Conservation (phyloP, 106 monocot genomes). For the Cymbidium sinense region DNA sequence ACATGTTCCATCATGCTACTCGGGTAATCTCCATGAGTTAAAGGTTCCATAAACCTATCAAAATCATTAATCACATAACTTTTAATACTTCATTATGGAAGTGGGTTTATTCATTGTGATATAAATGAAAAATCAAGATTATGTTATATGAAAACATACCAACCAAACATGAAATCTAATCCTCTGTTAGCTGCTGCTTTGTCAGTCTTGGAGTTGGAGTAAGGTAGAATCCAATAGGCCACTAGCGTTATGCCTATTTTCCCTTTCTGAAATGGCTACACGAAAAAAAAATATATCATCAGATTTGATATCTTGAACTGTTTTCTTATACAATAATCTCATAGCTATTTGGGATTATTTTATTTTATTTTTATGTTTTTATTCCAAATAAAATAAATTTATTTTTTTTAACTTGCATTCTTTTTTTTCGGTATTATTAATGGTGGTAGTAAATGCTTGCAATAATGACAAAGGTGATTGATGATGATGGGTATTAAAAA, state of each 20-base stretch:
- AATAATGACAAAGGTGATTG: too few relatives aligned
- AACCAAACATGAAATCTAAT: background rate
- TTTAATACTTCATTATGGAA: too few relatives aligned
- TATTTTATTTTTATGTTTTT: too few relatives aligned
- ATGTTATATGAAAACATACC: background rate
- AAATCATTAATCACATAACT: background rate
- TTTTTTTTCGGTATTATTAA: too few relatives aligned
- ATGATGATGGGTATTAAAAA: too few relatives aligned
- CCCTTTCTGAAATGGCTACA: conserved; percentile 4
- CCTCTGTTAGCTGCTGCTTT: background rate
- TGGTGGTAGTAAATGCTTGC: too few relatives aligned
- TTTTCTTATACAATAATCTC: too few relatives aligned
- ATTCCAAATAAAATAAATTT: too few relatives aligned
- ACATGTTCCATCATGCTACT: background rate
- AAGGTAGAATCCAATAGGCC: background rate
- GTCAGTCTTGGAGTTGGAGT: background rate
- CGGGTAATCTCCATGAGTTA: conserved; percentile 4
- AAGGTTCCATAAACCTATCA: conserved; percentile 8
- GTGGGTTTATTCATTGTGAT: background rate
- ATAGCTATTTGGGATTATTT: too few relatives aligned
- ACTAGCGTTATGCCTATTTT: conserved; percentile 8
- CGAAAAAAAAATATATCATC: background rate
- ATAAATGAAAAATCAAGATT: too few relatives aligned
- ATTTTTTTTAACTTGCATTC: too few relatives aligned
- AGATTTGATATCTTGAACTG: too few relatives aligned